Evolutionary conservation across 163 green algal genomes (phyloP), one percentile per base, ranked within the genome.

Genomic region (Scenedesmus sp.): DNA sequence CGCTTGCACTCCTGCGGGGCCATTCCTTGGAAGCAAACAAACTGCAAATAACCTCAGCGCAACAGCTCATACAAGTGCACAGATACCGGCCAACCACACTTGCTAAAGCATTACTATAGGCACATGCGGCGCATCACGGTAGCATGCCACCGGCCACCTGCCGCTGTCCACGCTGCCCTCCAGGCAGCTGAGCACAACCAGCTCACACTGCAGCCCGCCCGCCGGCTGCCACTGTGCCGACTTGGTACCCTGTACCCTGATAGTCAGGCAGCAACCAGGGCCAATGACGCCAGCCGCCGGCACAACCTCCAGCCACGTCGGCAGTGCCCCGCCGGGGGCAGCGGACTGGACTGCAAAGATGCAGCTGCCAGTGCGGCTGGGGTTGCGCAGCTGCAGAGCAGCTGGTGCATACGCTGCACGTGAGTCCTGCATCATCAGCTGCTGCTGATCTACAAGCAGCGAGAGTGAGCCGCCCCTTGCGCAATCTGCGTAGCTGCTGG

Each of bases 251-350:
- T 76, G 80, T 37, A 92, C 40, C 43, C 20, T 49, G 13, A 92
- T 3, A 24, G 2, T 35, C n/a, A 89, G 1, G 2, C 15, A 44
- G 30, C 53, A 81, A 9, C 82, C 81, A 53, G 81, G 53, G 0
- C 5, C 24, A 24, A 92, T 12, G 13, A 85, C 46, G 1, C 88
- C 88, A 53, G 42, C 37, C 46, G 70, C 81, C 10, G 88, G 88
- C 49, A 33, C 20, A 12, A 88, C 88, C 44, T 89, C 88, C 5
- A 92, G 70, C 81, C 88, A 92, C 6, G 43, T 24, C 26, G 88
- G 88, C 68, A 89, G 40, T 12, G 56, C 76, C 20, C 88, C 80
- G 40, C 59, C 30, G 12, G 80, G 26, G 37, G 44, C 49, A 24
- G 35, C 30, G 24, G 56, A 37, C 40, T 72, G 35, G 35, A 86